Evolutionary conservation across 1,284 basidiomycete genomes (phyloP).

Genomic region (Singerocomus rubriflavus): DNA sequence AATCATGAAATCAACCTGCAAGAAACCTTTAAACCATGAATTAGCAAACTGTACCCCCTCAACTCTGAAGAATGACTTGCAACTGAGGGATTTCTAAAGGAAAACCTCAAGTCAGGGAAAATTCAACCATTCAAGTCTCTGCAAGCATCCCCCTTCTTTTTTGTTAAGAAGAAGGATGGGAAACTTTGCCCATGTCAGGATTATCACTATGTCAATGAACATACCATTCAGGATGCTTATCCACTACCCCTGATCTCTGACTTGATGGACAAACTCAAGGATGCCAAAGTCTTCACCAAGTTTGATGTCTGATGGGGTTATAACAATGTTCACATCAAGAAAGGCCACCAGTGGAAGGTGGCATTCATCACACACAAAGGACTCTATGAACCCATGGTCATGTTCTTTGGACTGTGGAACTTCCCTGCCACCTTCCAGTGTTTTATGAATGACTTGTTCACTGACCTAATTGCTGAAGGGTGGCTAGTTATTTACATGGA

Average conservation of each 20-base stretch:
- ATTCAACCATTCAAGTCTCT: not conserved
- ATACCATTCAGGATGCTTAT: not conserved
- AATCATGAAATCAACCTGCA: no score
- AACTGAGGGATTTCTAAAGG: not conserved
- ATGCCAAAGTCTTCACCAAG: constrained; percentile 23
- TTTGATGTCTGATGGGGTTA: constrained; percentile 1
- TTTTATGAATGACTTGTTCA: constrained; percentile 19
- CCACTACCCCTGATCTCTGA: constrained; percentile 31
- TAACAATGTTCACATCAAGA: constrained; percentile 17
- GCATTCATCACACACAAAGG: constrained; percentile 1
- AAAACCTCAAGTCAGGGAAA: not conserved
- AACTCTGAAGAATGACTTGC: no score
- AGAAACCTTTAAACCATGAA: no score
- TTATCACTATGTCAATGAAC: not conserved
- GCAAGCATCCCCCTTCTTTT: not conserved
- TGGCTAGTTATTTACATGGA: constrained; percentile 20
- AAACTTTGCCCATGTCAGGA: not conserved
- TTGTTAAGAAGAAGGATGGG: not conserved
- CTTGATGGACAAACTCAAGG: constrained; percentile 24
- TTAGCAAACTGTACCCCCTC: no score
- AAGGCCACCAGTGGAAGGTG: constrained; percentile 18
- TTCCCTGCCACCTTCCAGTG: constrained; percentile 26
- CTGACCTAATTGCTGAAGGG: constrained; percentile 9
- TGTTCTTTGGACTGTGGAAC: constrained; percentile 39
- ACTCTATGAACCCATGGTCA: constrained; percentile 33